Conservation (phyloP, 83 land plant species). For the Picea abies region DNA sequence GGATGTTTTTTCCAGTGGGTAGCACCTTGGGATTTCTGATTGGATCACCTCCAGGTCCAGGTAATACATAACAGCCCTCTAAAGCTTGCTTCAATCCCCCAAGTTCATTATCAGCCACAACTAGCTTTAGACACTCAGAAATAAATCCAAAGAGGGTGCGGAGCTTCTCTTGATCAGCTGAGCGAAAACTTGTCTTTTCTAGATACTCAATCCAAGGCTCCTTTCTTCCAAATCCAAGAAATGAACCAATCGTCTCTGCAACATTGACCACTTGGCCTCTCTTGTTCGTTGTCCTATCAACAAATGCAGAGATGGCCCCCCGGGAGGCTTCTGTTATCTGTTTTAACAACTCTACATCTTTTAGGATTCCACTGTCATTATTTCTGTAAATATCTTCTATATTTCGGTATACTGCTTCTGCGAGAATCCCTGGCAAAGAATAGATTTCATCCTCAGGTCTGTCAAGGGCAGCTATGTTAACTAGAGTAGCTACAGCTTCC, state of each 20-base stretch:
- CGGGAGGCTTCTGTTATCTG: slow-evolving; percentile 92
- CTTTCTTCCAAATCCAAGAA: slow-evolving; percentile 77
- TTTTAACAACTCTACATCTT: slow-evolving; percentile 83
- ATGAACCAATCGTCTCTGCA: slow-evolving; percentile 60
- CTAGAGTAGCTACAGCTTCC: slow-evolving; percentile 99
- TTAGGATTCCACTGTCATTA: slow-evolving; percentile 82
- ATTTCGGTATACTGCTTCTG: slow-evolving; percentile 79
- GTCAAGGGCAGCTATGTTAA: slow-evolving; percentile 97
- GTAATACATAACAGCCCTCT: slow-evolving; percentile 96
- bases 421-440: slow-evolving; percentile 86
- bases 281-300: slow-evolving; percentile 78
- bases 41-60: slow-evolving; percentile 99
- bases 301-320: slow-evolving; percentile 86
- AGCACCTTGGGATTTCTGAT: slow-evolving; percentile 98
- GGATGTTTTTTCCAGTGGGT: slow-evolving; percentile 99
- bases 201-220: slow-evolving; percentile 96
- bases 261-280: slow-evolving; percentile 95
- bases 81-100: slow-evolving; percentile 90
- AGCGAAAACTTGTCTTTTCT: slow-evolving; percentile 68
- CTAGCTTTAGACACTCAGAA: slow-evolving; percentile 88
- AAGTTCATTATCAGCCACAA: slow-evolving; percentile 96
- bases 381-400: slow-evolving; percentile 97
- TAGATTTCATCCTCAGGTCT: slow-evolving; percentile 90
- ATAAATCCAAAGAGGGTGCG: slow-evolving; percentile 73
- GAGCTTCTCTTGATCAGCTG: slow-evolving; percentile 82